phyloP scores from a whole-genome alignment of 495 filamentous ascomycete species.

The Hyaloscypha hepaticicola region DNA sequence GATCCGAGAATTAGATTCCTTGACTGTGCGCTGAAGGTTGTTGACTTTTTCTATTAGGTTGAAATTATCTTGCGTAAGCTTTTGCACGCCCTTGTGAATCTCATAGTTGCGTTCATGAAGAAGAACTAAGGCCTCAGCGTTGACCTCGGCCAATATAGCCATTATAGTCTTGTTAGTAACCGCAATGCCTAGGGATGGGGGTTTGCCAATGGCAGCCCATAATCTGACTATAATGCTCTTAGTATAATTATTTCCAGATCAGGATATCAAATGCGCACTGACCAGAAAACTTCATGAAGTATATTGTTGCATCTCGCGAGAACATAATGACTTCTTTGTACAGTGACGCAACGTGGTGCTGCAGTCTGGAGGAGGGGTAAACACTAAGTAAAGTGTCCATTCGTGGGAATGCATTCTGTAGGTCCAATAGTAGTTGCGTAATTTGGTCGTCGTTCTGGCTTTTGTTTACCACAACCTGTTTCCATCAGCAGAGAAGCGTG shows the following conservation, averaged over 20 bases:
- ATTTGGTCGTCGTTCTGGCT: not conserved
- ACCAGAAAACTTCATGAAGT: not conserved
- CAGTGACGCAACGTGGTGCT: not conserved
- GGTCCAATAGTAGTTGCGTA: not conserved
- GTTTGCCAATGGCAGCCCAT: not conserved
- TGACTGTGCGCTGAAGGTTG: not conserved
- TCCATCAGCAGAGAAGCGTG: not conserved
- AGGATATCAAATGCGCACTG: not conserved
- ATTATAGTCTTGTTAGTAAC: not conserved
- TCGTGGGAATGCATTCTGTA: not conserved
- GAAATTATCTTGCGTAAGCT: no score
- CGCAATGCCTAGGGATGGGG: not conserved
- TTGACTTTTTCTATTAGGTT: not conserved
- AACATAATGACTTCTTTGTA: not conserved
- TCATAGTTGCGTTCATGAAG: not conserved
- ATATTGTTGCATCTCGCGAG: not conserved
- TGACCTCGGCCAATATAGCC: not conserved
- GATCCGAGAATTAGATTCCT: no score
- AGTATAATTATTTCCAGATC: no score
- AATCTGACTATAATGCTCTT: not conserved
- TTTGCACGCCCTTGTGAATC: no score
- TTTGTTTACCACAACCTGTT: not conserved
- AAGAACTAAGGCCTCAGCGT: not conserved
- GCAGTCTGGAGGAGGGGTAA: not conserved
- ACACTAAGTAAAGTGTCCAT: not conserved